Base-by-base conservation (phyloP, 2,329 filamentous ascomycete genomes). In the Keithomyces neogunnii region DNA sequence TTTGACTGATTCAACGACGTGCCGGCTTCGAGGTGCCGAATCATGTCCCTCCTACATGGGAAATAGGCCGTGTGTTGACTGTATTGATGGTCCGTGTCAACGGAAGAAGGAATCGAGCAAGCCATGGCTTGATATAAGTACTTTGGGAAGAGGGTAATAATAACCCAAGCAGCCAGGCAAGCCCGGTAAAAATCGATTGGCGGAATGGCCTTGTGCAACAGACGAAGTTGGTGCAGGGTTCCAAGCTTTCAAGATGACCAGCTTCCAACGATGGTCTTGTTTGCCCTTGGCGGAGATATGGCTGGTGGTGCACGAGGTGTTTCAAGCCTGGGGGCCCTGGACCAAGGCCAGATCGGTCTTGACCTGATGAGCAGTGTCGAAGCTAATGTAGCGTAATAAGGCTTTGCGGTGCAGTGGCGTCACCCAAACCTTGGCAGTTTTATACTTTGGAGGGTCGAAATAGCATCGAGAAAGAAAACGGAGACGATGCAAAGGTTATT, bases 51-150 rank as follows among this genome's bases (percentile, higher is more conserved):
- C 28, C 47, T 32, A 13, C 32, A 9, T 31, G 19, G 50, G 7
- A 48, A 33, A 9, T 33, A 53, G 30, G 48, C 31, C 44, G 47
- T 43, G 48, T 48, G 13, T 48, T 51, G 47, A 45, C 32, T 30
- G 42, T 36, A 19, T 28, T 40, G 36, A 43, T 31, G 29, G 19
- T 57, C 50, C 3, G 49, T 50, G 44, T 59, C 57, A 33, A 67
- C 62, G 48, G 64, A 56, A 33, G 67, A 59, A 33, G 65, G 65
- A 51, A 67, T 66, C 32, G 66, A 56, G 26, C 63, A 62, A 30
- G 59, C 50, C 65, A 68, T 68, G 28, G 33, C 35, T 13, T 28
- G 45, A 5, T 38, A 42, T 9, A 33, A 33, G 26, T 49, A 7
- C 38, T 5, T 29, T 40, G 40, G 40, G 26, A 44, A 39, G 4